These are phyloP conservation scores for Vitis labrusca DNA, from an alignment of 164 flowering plant genomes.

Conservation along the genomic window DNA sequence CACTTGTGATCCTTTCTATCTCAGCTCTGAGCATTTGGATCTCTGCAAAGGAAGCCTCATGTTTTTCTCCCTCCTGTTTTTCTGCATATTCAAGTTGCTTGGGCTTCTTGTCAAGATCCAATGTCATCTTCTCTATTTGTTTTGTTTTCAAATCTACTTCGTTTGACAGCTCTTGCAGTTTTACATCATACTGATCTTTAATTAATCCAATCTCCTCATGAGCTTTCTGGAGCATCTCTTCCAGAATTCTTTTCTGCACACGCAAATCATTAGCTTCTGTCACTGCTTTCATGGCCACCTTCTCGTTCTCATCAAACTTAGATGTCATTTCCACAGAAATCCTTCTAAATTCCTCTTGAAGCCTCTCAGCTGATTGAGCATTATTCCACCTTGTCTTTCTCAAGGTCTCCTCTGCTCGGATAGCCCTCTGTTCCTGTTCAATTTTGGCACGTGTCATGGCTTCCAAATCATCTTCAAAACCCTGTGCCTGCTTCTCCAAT, in stretches of 20 bases:
- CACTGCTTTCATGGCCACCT: constrained; percentile 26
- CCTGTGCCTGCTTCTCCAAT: constrained; percentile 33
- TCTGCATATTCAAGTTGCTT: constrained; percentile 43
- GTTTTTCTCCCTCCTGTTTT: constrained; percentile 39
- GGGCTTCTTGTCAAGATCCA: constrained; percentile 46
- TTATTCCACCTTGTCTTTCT: constrained; percentile 37
- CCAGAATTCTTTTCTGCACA: constrained; percentile 23
- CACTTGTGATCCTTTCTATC: constrained; percentile 37
- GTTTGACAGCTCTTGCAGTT: constrained; percentile 42
- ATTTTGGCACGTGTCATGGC: constrained; percentile 28
- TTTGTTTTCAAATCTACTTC: constrained; percentile 33
- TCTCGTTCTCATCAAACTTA: constrained; percentile 39
- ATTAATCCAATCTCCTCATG: constrained; percentile 24
- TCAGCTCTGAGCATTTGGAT: constrained; percentile 46
- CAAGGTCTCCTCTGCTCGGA: constrained; percentile 47
- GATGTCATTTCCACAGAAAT: constrained; percentile 41
- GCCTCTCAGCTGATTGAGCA: constrained; percentile 33
- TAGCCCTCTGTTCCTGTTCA: constrained; percentile 46
- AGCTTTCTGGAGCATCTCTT: constrained; percentile 38
- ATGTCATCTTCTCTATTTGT: constrained; percentile 37
- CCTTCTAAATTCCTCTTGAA: constrained; percentile 39
- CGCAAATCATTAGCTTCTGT: constrained; percentile 38
- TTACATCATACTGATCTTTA: constrained; percentile 32
- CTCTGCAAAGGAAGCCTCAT: constrained; percentile 36
- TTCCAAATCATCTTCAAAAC: constrained; percentile 35